Evolutionary conservation across 805 yeast species (phyloP).

Genomic region (Myxozyma vanderwaltii): DNA sequence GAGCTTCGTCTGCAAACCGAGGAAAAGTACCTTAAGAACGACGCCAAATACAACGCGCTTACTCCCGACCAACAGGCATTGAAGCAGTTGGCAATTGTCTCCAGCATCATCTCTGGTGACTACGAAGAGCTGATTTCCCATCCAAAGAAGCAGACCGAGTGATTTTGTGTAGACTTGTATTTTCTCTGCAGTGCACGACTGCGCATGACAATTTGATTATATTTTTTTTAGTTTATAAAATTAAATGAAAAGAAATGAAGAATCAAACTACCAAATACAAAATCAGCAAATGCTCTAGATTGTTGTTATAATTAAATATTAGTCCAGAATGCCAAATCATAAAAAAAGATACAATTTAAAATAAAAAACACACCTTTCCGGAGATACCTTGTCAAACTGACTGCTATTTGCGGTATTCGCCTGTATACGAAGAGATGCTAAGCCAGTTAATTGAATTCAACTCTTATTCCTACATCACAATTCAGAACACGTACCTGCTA

Average conservation of each 20-base stretch:
- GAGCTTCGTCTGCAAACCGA: slow-evolving; percentile 76
- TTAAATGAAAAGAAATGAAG: slow-evolving; percentile 88
- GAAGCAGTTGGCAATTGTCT: slow-evolving; percentile 77
- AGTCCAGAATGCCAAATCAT: background rate
- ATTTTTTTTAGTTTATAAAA: slow-evolving; percentile 73
- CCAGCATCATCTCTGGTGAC: slow-evolving; percentile 80
- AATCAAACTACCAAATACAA: slow-evolving; percentile 78
- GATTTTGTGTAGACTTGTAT: no score
- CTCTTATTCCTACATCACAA: no score
- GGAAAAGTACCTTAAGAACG: slow-evolving; percentile 62
- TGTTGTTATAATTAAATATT: background rate
- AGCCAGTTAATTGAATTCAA: no score
- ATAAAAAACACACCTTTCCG: slow-evolving; percentile 49
- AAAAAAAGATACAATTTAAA: slow-evolving; percentile 10
- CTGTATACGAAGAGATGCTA: slow-evolving; percentile 76
- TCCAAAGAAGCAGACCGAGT: background rate
- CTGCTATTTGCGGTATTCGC: slow-evolving; percentile 46
- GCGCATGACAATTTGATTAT: no score
- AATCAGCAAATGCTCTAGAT: slow-evolving; percentile 80
- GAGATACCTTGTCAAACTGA: slow-evolving; percentile 50
- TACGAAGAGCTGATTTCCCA: slow-evolving; percentile 56
- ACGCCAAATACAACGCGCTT: slow-evolving; percentile 47
- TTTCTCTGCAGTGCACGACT: no score
- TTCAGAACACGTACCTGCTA: slow-evolving; percentile 51
- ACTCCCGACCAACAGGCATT: slow-evolving; percentile 59